Conservation (phyloP, 495 filamentous ascomycete genomes). For the Aspergillus ellipticus region DNA sequence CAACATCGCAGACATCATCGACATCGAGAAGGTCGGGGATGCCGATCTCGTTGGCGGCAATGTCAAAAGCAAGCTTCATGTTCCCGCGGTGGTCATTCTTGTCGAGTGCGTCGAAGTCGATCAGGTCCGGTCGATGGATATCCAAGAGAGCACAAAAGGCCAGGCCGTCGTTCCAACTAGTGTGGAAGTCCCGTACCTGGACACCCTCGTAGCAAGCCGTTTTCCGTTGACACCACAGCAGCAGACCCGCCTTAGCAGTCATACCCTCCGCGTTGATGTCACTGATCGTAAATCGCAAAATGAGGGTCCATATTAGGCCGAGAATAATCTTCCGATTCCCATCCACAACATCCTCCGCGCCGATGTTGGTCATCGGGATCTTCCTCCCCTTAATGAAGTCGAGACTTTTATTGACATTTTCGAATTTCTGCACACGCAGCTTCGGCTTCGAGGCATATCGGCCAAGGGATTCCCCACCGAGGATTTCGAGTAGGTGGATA, state of each 20-base stretch:
- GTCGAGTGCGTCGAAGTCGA: constrained; percentile 91
- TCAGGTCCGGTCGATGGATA: constrained; percentile 94
- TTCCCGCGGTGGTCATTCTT: constrained; percentile 94
- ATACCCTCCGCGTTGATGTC: constrained; percentile 98
- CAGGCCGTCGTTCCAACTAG: constrained; percentile 94
- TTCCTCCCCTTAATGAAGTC: constrained; percentile 87
- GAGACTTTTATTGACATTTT: constrained; percentile 95
- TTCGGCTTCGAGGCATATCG: constrained; percentile 95
- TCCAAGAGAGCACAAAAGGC: constrained; percentile 96
- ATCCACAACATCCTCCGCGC: constrained; percentile 96
- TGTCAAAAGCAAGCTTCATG: constrained; percentile 95
- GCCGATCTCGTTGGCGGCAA: constrained; percentile 92
- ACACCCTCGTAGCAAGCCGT: constrained; percentile 98
- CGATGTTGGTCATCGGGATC: constrained; percentile 97
- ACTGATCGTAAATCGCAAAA: constrained; percentile 95
- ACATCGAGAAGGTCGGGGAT: constrained; percentile 95
- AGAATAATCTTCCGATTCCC: constrained; percentile 97
- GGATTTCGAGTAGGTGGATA: constrained; percentile 94
- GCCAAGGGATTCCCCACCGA: constrained; percentile 88
- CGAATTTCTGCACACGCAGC: constrained; percentile 93
- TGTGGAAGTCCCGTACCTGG: constrained; percentile 87
- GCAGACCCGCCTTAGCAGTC: constrained; percentile 92
- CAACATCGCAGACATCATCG: constrained; percentile 95
- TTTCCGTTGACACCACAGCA: constrained; percentile 97
- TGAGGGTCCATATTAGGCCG: constrained; percentile 95